phyloP scores from a whole-genome alignment of 441 rosid species.

The Populus hybrid region DNA sequence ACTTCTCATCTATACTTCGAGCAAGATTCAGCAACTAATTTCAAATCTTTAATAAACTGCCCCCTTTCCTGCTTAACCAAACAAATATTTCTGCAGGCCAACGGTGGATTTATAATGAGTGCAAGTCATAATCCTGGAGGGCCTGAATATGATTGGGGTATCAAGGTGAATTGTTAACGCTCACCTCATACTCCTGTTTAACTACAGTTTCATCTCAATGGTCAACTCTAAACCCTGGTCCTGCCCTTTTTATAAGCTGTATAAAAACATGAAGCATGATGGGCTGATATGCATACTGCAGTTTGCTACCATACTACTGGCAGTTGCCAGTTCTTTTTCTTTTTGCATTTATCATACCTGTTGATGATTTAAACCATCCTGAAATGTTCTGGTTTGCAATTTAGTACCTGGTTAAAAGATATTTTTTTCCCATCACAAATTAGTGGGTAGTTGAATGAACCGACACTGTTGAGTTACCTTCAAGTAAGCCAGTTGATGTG shows the following conservation, averaged over 20 bases:
- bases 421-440: not conserved
- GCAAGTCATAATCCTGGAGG: slow-evolving; percentile 99
- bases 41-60: not conserved
- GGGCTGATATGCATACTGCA: not conserved
- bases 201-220: not conserved
- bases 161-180: slow-evolving; percentile 60
- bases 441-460: not conserved
- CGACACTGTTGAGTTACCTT: not conserved
- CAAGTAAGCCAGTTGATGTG: not conserved
- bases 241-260: not conserved
- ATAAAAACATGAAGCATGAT: not conserved
- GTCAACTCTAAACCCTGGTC: not conserved
- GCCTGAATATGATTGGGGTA: slow-evolving; percentile 96
- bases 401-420: not conserved
- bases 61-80: slow-evolving; percentile 8
- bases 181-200: slow-evolving; percentile 8
- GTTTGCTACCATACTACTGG: not conserved
- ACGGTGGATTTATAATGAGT: slow-evolving; percentile 97
- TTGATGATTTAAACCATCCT: not conserved
- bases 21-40: not conserved
- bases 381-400: not conserved
- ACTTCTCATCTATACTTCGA: slow-evolving; percentile 13
- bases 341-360: not conserved
- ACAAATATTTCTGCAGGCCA: slow-evolving; percentile 47
- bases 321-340: not conserved